Base-by-base conservation (phyloP, 208 protist species). In the Trypanosoma caninum region DNA sequence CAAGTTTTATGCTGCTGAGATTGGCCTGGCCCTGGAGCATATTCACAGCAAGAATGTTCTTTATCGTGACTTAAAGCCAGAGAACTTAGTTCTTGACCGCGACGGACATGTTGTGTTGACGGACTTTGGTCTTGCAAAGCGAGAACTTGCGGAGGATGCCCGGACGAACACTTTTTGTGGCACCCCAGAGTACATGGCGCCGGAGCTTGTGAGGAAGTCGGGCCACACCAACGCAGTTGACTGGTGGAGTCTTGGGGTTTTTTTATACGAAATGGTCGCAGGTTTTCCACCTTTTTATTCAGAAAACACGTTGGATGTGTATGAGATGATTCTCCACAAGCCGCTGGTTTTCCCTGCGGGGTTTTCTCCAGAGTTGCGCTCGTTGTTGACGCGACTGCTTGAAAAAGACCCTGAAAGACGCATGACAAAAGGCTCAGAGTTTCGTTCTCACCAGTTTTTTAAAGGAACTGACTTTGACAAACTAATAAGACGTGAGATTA, bases 211-310 rank as follows among this genome's bases (percentile, higher is more conserved):
- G 13, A 54, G 74, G 41, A 80, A 84, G 0, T 74, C 83, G 25
- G 77, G 77, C 5, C 93, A 99, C 76, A 97, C 93, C 27, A 91
- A 76, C 20, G 87, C 92, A 13, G 88, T 98, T 3, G 97, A 99
- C 65, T 98, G 94, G 95, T 99, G 97, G 97, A 82, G 76, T 23
- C 81, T 97, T 28, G 97, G 97, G n/a, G 88, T 97, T 23, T 69
- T 99, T 40, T 55, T 98, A 11, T 98, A 97, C 73, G 94, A 97
- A 66, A 95, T 98, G 84, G 65, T 97, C 13, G 34, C 72, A 9
- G 94, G 93, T 34, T 37, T 74, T 16, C 76, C 94, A 11, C 94
- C 95, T 3, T 98, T 98, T 51, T 93, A 91, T 62, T 78, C 87
- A 22, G 65, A 72, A 31, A 97, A 82, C 64, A 84, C 75, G 59